Conservation (phyloP, 805 yeast genomes). For the Ogataea kodamae region DNA sequence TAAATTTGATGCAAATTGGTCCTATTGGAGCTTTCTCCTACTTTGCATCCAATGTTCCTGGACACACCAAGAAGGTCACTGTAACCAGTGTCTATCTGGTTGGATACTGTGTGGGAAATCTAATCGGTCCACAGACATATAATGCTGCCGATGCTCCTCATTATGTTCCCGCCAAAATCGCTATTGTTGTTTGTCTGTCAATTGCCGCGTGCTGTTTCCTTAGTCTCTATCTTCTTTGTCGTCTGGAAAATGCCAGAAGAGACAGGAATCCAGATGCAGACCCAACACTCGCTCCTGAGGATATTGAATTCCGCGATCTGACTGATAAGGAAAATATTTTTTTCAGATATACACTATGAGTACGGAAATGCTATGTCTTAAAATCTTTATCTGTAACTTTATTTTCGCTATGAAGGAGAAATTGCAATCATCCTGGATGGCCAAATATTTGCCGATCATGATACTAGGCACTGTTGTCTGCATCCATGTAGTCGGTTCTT, state of each 20-base stretch:
- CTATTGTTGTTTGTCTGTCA: slow-evolving; percentile 47
- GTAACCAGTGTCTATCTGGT: slow-evolving; percentile 53
- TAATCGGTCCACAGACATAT: slow-evolving; percentile 74
- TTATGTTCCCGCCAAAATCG: slow-evolving; percentile 24
- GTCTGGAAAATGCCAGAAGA: slow-evolving; percentile 41
- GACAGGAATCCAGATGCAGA: slow-evolving; percentile 32
- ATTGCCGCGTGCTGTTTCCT: slow-evolving; percentile 8
- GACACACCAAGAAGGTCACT: slow-evolving; percentile 64
- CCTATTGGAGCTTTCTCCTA: slow-evolving; percentile 24
- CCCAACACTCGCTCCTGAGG: slow-evolving; percentile 15
- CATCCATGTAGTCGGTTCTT: too few relatives aligned
- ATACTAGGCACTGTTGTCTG: too few relatives aligned
- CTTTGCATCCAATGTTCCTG: slow-evolving; percentile 45
- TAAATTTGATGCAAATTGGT: slow-evolving; percentile 15
- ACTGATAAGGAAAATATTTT: slow-evolving; percentile 50
- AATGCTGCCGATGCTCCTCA: slow-evolving; percentile 50
- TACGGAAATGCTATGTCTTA: too few relatives aligned
- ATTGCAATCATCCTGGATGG: too few relatives aligned
- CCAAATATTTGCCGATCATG: too few relatives aligned
- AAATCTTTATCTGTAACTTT: too few relatives aligned
- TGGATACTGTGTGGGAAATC: slow-evolving; percentile 61
- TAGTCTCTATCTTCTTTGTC: slow-evolving; percentile 22
- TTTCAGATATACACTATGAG: slow-evolving; percentile 42
- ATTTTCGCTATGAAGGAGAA: background rate
- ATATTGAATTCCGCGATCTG: slow-evolving; percentile 33